Evolutionary conservation across 176 grass and related monocot genomes (phyloP).

Genomic region (Carex littledalei): DNA sequence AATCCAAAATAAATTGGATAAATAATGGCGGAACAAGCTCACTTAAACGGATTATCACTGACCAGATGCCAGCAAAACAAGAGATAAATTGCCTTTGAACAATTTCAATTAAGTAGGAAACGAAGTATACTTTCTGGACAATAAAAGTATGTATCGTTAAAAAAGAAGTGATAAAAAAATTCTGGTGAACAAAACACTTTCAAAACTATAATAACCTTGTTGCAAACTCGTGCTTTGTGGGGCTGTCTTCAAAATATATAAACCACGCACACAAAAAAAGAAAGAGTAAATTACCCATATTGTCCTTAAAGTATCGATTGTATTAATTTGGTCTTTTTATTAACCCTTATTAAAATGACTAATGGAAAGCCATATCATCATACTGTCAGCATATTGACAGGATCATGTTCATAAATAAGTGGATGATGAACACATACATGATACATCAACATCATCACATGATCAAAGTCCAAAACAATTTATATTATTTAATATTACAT

Average conservation of each 20-base stretch:
- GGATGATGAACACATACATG: neutral
- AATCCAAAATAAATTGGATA: neutral
- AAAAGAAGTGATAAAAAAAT: neutral
- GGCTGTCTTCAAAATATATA: neutral
- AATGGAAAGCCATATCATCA: neutral
- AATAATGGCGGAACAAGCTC: neutral
- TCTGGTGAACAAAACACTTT: neutral
- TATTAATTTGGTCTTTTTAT: too few species aligned
- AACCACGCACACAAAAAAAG: neutral
- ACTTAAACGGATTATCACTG: neutral
- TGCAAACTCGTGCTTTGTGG: neutral
- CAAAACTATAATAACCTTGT: neutral
- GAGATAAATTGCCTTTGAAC: neutral
- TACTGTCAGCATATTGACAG: neutral
- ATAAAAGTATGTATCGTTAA: neutral
- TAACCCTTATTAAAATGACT: neutral
- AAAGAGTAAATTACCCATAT: neutral
- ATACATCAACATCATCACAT: neutral
- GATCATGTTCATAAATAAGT: neutral
- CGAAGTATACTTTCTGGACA: neutral
- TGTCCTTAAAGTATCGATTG: neutral
- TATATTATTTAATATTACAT: neutral
- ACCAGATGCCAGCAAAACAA: neutral
- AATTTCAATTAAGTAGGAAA: neutral
- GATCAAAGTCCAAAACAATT: neutral